Evolutionary conservation across 2,329 filamentous ascomycete species (phyloP).

Genomic region (Botrytis fragariae): DNA sequence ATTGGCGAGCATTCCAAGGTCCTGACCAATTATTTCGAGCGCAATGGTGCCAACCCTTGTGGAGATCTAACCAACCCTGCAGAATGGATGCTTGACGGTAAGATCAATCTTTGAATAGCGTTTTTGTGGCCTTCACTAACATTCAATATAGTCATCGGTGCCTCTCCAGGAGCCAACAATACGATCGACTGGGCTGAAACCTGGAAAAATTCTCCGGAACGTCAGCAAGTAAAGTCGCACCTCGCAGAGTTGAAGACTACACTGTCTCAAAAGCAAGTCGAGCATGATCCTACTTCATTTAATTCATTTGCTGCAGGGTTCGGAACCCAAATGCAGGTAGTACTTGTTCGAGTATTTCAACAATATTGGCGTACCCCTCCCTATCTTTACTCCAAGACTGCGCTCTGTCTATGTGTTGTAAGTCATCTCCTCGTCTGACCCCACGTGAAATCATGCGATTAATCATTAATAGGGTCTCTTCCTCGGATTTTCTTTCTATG

Average conservation of each 20-base stretch:
- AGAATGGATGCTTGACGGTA: conserved; percentile 69
- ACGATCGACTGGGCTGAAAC: conserved; percentile 61
- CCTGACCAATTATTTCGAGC: conserved; percentile 73
- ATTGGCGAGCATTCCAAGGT: conserved; percentile 68
- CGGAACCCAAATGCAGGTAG: conserved; percentile 51
- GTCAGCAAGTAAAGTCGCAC: conserved; percentile 42
- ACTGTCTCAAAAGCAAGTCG: conserved; percentile 37
- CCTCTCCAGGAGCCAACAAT: conserved; percentile 61
- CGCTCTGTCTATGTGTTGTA: conserved; percentile 31
- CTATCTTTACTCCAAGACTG: conserved; percentile 46
- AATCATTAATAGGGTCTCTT: conserved; percentile 48
- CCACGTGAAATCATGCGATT: not conserved
- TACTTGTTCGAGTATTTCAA: conserved; percentile 59
- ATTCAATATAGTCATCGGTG: conserved; percentile 48
- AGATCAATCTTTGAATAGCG: not conserved
- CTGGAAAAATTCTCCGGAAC: conserved; percentile 55
- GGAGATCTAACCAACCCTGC: conserved; percentile 72
- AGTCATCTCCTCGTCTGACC: not conserved
- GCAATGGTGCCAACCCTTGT: conserved; percentile 64
- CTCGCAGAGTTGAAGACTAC: conserved; percentile 53
- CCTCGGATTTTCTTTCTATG: conserved; percentile 71
- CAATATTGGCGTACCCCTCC: conserved; percentile 66
- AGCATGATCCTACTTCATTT: conserved; percentile 32
- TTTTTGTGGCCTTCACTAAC: conserved; percentile 21
- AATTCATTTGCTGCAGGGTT: conserved; percentile 64